These are phyloP conservation scores for Larix sibirica DNA, from an alignment of 83 land plant genomes.

Conservation along the genomic window DNA sequence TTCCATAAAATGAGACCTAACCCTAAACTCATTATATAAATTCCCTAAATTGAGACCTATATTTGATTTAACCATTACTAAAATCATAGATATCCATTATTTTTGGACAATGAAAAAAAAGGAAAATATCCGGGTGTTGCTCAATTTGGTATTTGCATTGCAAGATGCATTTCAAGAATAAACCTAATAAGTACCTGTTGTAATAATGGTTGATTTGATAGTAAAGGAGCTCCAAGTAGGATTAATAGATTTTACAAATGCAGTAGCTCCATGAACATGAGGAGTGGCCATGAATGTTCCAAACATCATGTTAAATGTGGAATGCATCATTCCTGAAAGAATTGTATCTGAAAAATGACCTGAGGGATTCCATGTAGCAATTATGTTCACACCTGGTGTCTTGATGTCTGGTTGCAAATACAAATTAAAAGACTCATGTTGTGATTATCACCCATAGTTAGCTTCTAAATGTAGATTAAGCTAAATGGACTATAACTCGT, in stretches of 20 bases:
- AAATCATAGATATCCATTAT: too few species aligned
- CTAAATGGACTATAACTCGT: too few species aligned
- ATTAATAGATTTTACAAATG: constrained; percentile 43
- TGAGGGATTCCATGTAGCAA: constrained; percentile 43
- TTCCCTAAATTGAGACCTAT: too few species aligned
- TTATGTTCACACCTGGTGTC: constrained; percentile 51
- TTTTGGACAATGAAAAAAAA: too few species aligned
- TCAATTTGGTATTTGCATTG: too few species aligned
- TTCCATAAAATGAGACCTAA: too few species aligned
- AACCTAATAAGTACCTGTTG: constrained; percentile 34
- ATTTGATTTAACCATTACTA: too few species aligned
- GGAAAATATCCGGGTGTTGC: too few species aligned
- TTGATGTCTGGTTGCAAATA: constrained; percentile 45
- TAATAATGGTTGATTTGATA: constrained; percentile 74
- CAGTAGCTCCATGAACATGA: constrained; percentile 61
- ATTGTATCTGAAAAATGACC: neutral
- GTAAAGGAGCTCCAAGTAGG: constrained; percentile 62
- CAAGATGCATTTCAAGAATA: too few species aligned
- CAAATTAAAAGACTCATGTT: neutral
- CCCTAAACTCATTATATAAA: too few species aligned
- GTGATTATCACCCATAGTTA: neutral
- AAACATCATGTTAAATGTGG: constrained; percentile 40
- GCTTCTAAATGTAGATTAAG: neutral
- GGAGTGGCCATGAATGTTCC: constrained; percentile 67
- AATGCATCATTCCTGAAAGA: neutral